Evolutionary conservation across 2,329 filamentous ascomycete genomes (phyloP), one percentile per base, ranked within the genome.

Genomic region (Apiospora sp.): DNA sequence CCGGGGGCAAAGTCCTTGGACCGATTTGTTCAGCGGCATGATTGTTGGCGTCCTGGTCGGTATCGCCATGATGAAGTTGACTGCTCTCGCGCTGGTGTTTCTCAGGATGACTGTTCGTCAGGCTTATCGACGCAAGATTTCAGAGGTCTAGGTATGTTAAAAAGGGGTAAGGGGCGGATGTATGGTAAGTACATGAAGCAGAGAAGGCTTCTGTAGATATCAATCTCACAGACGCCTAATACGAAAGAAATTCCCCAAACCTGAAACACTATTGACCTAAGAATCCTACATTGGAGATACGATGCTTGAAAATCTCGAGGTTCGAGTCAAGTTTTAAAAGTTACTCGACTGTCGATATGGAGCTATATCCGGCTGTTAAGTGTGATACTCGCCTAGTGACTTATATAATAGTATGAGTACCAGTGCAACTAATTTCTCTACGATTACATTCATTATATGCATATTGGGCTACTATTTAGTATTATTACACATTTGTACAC

Each of bases 51-150:
- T 64, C 10, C 34, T 64, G 19, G 34, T 64, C 22, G 58, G 19
- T 30, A n/a, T 64, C 22, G 58, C 58, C 34, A 64, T 64, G 34
- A 64, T 64, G 58, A 64, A 64, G 19, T 14, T 64, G 34, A 64
- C 58, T 41, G 58, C 58, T 64, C 58, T 64, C 13, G 58, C 58
- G 10, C 34, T 64, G 22, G 58, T 64, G 19, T 19, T 64, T 22
- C 58, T 64, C 10, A 41, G 58, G 22, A 64, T 41, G 30, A 64
- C 16, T n/a, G 8, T 41, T 13, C 58, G 58, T 24, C 34, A 22
- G 3, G 34, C 19, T 64, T 64, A 64, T 22, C 19, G 34, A 22
- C 34, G 58, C 30, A 34, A 64, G 16, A 41, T 64, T 64, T 64
- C 58, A 2, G 34, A n/a, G 58, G 58, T 64, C 19, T 64, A 64